These are phyloP conservation scores for Penicillium sp. DNA, from an alignment of 2,329 filamentous ascomycete species.

Conservation along the genomic window DNA sequence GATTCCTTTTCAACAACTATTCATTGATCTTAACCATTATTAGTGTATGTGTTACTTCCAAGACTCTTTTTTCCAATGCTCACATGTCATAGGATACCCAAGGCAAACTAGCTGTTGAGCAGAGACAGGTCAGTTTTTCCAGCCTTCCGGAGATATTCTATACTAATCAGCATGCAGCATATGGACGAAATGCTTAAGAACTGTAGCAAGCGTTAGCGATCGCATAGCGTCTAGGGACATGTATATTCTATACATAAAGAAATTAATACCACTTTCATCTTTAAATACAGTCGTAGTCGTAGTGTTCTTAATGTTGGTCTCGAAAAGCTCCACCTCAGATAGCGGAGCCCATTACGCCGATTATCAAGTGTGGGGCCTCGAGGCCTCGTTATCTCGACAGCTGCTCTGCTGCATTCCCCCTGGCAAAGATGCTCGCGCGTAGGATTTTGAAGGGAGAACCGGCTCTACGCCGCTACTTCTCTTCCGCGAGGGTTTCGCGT, in stretches of 20 bases:
- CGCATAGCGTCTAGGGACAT: conserved; percentile 10
- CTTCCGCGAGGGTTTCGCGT: conserved; percentile 35
- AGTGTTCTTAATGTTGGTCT: not conserved
- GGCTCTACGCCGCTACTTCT: conserved; percentile 37
- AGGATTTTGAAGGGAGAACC: conserved; percentile 7
- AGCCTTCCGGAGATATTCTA: not conserved
- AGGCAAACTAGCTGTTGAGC: conserved; percentile 57
- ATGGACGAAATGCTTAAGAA: conserved; percentile 40
- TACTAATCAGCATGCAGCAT: conserved; percentile 26
- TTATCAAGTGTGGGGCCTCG: conserved; percentile 9
- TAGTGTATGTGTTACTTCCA: conserved; percentile 46
- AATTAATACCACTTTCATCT: not conserved
- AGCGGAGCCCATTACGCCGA: conserved; percentile 8
- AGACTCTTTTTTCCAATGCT: conserved; percentile 1
- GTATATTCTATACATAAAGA: conserved; percentile 12
- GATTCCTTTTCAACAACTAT: conserved; percentile 95
- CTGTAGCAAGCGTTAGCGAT: conserved; percentile 29
- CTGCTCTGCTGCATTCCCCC: conserved; percentile 9
- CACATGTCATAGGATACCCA: conserved; percentile 38
- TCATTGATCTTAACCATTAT: conserved; percentile 92
- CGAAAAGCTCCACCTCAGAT: not conserved
- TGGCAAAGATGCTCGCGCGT: conserved; percentile 12
- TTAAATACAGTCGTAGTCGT: not conserved
- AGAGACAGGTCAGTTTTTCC: conserved; percentile 51
- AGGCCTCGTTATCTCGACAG: conserved; percentile 5